Evolutionary conservation across 2,329 filamentous ascomycete species (phyloP), one percentile per base, ranked within the genome.

Genomic region (Macrophomina pseudophaseolina): DNA sequence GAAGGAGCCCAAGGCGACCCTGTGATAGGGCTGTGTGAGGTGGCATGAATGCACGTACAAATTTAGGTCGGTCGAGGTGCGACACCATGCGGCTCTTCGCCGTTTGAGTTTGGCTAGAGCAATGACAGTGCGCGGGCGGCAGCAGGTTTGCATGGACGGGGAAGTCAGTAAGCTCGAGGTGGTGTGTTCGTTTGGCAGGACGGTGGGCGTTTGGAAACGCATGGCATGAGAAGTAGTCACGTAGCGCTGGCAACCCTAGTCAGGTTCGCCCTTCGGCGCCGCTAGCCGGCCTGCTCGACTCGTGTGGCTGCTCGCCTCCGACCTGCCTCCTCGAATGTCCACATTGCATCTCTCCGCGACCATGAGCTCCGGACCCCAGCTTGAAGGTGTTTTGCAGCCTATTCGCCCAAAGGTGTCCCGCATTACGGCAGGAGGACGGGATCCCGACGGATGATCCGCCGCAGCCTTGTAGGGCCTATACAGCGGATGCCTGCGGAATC

Each of bases 401-500:
- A 12, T 40, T 16, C 33, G 32, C 52, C 33, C n/a, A 23, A 16
- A 54, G 6, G 1, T 28, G 28, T 33, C 32, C 52, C 32, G 33
- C 52, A 54, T 12, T 44, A 9, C 42, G 42, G 9, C 5, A 23
- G 33, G 23, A 35, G 12, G 32, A 33, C 9, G n/a, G 28, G 5
- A 14, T n/a, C 30, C 32, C 16, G 30, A 14, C 58, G 58, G 58
- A 9, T 38, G 58, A 49, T 49, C 42, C 18, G 23, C 44, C n/a
- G 42, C 30, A 16, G 44, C 58, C 44, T 7, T 62, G 58, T 16
- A 62, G 32, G 40, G 58, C 58, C 58, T 35, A 38, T 38, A 40
- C 58, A 40, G n/a, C 58, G 58, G 42, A 49, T 49, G 58, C 30
- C 32, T 46, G 32, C 58, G 58, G 58, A 62, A 49, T 30, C 56